These are phyloP conservation scores for Hypoxylon lenormandii DNA, from an alignment of 495 filamentous ascomycete species.

Conservation along the genomic window DNA sequence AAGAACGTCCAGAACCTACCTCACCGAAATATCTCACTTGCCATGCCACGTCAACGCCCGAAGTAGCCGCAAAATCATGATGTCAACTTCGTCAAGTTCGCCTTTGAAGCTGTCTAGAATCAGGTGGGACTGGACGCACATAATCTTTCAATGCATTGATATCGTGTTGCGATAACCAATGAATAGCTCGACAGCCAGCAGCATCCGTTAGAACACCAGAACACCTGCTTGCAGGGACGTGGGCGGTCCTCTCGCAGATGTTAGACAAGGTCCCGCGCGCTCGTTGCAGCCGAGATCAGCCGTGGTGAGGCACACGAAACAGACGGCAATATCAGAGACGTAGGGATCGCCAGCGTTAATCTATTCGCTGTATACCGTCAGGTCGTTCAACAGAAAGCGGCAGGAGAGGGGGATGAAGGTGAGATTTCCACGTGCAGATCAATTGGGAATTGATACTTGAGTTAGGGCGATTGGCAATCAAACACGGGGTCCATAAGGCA, in stretches of 20 bases:
- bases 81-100: slow-evolving; percentile 9
- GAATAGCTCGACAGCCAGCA: slow-evolving; percentile 4
- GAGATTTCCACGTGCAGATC: slow-evolving; percentile 12
- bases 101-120: slow-evolving; percentile 1
- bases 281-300: slow-evolving; percentile 31
- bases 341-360: slow-evolving; percentile 41
- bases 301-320: slow-evolving; percentile 41
- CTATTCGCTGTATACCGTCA: slow-evolving; percentile 15
- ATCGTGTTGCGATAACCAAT: slow-evolving; percentile 16
- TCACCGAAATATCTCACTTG: slow-evolving; percentile 20
- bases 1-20: slow-evolving; percentile 5
- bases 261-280: slow-evolving; percentile 21
- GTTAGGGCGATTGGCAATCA: slow-evolving; percentile 21
- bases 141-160: slow-evolving; percentile 1
- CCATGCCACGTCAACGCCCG: slow-evolving; percentile 1
- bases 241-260: slow-evolving; percentile 13
- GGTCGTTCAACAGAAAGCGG: slow-evolving; percentile 3
- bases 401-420: neutral
- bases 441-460: neutral
- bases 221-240: slow-evolving; percentile 16
- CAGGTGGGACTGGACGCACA: slow-evolving; percentile 8
- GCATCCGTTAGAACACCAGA: slow-evolving; percentile 19
- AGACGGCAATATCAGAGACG: slow-evolving; percentile 35
- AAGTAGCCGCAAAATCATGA: slow-evolving; percentile 11
- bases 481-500: slow-evolving; percentile 5